A percentile compares a stretch with the other conserved stretches of the same genome.
Conservation (phyloP, 208 protist species). For the Leishmania aethiopica region DNA sequence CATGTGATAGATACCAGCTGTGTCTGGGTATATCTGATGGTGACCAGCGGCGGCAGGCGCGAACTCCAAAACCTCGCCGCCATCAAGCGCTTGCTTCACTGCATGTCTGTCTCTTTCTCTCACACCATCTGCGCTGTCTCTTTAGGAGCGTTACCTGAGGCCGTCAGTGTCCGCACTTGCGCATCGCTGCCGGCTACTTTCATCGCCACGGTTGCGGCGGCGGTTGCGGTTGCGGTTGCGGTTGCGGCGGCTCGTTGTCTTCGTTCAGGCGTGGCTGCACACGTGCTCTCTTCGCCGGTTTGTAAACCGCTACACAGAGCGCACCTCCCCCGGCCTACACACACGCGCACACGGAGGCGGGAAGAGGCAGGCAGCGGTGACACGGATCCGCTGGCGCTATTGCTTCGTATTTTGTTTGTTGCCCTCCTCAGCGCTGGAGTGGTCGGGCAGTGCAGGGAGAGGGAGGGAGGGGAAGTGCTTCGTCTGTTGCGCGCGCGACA, state of each 20-base stretch:
- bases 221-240: not conserved
- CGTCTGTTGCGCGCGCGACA: not conserved
- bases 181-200: not conserved
- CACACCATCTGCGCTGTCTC: not conserved
- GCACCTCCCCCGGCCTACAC: not conserved
- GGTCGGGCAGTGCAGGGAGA: not conserved
- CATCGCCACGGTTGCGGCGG: not conserved
- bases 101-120: not conserved
- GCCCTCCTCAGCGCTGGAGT: not conserved
- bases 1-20: not conserved
- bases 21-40: not conserved
- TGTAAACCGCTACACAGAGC: conserved; percentile 51
- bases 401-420: not conserved
- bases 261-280: not conserved
- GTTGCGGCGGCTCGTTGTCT: not conserved
- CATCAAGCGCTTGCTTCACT: not conserved
- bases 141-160: not conserved
- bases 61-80: not conserved
- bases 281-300: conserved; percentile 40
- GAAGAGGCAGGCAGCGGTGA: not conserved
- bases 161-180: not conserved
- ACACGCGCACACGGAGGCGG: not conserved
- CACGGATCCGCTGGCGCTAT: not conserved
- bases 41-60: not conserved
- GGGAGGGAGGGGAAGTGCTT: not conserved